These are phyloP conservation scores for Xylaria sp. DNA, from an alignment of 2,329 filamentous ascomycete genomes.

Conservation along the genomic window DNA sequence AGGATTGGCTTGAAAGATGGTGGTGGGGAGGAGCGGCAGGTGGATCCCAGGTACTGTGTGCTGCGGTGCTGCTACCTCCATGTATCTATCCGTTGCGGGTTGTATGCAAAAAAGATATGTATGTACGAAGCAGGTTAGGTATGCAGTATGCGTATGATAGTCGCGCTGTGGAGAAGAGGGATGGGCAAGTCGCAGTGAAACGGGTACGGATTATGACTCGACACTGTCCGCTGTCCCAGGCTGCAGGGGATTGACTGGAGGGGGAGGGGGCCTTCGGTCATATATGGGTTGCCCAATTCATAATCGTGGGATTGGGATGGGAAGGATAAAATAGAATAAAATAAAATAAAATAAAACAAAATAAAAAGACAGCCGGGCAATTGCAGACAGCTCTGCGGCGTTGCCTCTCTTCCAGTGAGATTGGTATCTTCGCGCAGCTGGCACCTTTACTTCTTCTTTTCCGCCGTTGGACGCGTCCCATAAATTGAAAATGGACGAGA, in stretches of 20 bases:
- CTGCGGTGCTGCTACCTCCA: no score
- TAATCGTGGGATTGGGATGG: constrained; percentile 1
- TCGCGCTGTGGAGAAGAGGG: background rate
- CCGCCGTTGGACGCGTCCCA: constrained; percentile 31
- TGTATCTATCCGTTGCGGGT: background rate
- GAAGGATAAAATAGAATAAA: no score
- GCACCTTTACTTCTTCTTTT: no score
- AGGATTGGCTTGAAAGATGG: constrained; percentile 32
- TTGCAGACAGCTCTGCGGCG: constrained; percentile 3
- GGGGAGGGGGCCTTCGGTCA: no score
- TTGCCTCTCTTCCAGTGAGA: no score
- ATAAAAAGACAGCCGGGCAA: no score
- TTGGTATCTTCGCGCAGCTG: no score
- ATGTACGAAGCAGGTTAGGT: constrained; percentile 4
- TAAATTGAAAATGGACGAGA: constrained; percentile 25
- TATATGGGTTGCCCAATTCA: no score
- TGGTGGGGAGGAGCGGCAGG: constrained; percentile 25
- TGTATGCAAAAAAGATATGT: background rate
- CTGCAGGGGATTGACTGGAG: constrained; percentile 10
- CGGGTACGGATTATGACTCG: constrained; percentile 24
- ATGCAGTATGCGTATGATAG: constrained; percentile 6
- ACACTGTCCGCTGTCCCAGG: constrained; percentile 6
- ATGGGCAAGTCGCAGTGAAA: constrained; percentile 18
- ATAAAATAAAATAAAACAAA: no score
- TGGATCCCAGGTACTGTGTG: background rate